Base-by-base conservation (phyloP, 2,329 filamentous ascomycete genomes). In the Claviceps cyperi region DNA sequence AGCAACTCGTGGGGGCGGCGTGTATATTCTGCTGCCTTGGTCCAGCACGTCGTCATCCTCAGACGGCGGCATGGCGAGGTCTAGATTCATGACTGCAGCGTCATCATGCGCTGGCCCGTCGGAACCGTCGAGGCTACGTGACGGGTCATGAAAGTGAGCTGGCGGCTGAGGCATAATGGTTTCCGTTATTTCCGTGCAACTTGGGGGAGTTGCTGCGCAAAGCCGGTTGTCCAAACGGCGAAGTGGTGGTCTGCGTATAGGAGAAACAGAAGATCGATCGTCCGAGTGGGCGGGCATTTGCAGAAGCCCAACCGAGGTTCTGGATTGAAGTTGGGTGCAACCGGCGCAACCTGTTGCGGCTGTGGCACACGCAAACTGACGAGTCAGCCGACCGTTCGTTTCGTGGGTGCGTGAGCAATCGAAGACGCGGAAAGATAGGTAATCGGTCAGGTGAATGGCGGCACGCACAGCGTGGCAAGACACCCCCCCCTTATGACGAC, bases 1-100 rank as follows among this genome's bases (percentile, higher is more conserved):
- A 58, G 84, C 84, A 60, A 90, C 83, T 60, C 81, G 83, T 32
- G 85, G 81, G 49, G 86, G 86, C 44, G 84, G 85, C 48, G 80
- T 78, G 60, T 78, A 69, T 49, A 66, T 64, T 51, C 62, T 60
- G 46, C 57, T 53, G 49, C 68, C 65, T 36, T 62, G 59, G 9
- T 65, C 65, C 22, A 63, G 57, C 17, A 61, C 60, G 39, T 69
- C 60, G 39, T 69, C 65, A 21, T 68, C 63, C 32, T 67, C 63
- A 38, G 59, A 52, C 13, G 67, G 65, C 17, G 66, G 65, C 66
- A 69, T 66, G 46, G 63, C 57, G 13, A 69, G 59, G 51, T 68
- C 63, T 36, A 69, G 48, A 48, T 66, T 62, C 51, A 62, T 57
- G 47, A 60, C 59, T 51, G 62, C 60, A 41, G 54, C 51, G 38